phyloP scores from a whole-genome alignment of 2,329 filamentous ascomycete species.

The Thyridium curvatum region DNA sequence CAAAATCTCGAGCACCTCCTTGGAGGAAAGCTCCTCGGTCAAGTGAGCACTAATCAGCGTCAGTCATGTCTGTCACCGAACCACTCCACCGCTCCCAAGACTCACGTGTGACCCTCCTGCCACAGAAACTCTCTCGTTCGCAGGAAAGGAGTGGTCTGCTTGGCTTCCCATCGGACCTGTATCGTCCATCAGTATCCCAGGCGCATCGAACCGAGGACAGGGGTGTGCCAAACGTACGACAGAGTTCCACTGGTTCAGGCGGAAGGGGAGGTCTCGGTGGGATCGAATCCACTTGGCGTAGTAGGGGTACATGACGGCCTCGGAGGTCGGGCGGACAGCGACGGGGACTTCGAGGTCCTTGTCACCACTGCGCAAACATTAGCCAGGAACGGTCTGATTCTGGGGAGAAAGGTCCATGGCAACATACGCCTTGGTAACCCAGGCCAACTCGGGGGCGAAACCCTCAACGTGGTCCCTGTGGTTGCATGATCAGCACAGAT shows the following conservation, averaged over 20 bases:
- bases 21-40: conserved; percentile 70
- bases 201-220: background rate
- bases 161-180: conserved; percentile 87
- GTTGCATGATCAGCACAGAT: too few relatives aligned
- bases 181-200: conserved; percentile 1
- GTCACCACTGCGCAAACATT: conserved; percentile 57
- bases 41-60: conserved; percentile 64
- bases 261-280: conserved; percentile 88
- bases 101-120: conserved; percentile 80
- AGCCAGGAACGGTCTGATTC: conserved; percentile 10
- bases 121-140: conserved; percentile 93
- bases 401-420: background rate
- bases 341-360: conserved; percentile 81
- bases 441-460: conserved; percentile 90
- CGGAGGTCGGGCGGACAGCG: conserved; percentile 62
- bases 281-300: conserved; percentile 96
- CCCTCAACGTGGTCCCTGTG: conserved; percentile 96
- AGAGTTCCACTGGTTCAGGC: conserved; percentile 97
- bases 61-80: background rate
- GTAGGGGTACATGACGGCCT: conserved; percentile 90
- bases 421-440: conserved; percentile 75
- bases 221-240: conserved; percentile 29
- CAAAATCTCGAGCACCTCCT: conserved; percentile 88
- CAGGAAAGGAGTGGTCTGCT: conserved; percentile 83
- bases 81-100: background rate